These are phyloP conservation scores for Hanseniaspora hatyaiensis DNA, from an alignment of 805 yeast genomes.

Conservation along the genomic window DNA sequence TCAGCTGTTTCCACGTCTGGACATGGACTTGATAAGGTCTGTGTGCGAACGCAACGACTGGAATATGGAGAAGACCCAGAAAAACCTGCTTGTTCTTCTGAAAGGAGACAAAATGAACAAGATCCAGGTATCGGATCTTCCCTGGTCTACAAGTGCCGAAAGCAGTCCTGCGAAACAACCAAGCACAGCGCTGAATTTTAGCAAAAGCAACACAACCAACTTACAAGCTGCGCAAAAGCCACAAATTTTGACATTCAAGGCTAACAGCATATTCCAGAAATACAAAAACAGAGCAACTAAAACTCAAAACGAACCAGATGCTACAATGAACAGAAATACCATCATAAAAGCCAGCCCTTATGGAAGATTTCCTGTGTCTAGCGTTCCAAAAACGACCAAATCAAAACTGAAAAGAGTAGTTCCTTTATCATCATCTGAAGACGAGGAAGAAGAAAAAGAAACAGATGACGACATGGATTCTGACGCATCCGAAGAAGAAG, in stretches of 20 bases:
- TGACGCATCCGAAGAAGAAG: conserved; percentile 35
- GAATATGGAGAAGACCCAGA: conserved; percentile 4
- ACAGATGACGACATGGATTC: conserved; percentile 28
- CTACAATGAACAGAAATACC: neutral
- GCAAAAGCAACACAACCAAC: neutral
- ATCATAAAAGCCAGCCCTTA: neutral
- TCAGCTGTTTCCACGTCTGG: conserved; percentile 10
- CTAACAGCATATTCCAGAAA: conserved; percentile 13
- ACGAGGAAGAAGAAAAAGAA: conserved; percentile 23
- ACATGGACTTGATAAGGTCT: conserved; percentile 13
- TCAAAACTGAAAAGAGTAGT: conserved; percentile 7
- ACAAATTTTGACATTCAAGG: no score
- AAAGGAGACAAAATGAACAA: conserved; percentile 6
- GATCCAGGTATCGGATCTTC: conserved; percentile 2
- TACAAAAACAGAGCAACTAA: conserved; percentile 13
- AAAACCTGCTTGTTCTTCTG: neutral
- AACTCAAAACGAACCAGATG: neutral
- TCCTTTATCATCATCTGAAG: conserved; percentile 15
- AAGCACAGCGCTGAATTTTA: neutral
- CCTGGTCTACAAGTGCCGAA: no score
- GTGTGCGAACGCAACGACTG: conserved; percentile 11
- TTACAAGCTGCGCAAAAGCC: no score
- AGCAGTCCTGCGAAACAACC: conserved; percentile 1
- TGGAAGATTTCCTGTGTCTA: neutral
- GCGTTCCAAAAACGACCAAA: neutral